Percentiles rank a stretch among this genome's conserved stretches.
Conservation (phyloP, 1,284 basidiomycete species). For the Erythrobasidium hasegawianum region DNA sequence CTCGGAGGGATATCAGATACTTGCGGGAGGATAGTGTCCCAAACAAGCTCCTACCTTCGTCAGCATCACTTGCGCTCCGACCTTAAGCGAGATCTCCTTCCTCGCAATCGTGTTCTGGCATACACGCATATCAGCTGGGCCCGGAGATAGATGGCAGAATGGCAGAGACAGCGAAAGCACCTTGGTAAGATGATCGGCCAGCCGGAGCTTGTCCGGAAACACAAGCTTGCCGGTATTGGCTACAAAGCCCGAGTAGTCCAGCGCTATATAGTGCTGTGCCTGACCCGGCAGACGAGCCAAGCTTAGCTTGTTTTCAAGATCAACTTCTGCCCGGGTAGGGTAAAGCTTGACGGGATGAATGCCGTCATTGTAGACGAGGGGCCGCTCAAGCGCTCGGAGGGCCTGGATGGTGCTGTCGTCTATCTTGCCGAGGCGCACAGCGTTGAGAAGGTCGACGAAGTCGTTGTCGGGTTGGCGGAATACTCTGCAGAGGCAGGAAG, state of each 20-base stretch:
- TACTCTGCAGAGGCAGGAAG: conserved; percentile 52
- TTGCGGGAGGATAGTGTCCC: too few relatives aligned
- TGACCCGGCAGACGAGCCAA: conserved; percentile 50
- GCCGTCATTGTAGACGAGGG: conserved; percentile 62
- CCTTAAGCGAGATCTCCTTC: conserved; percentile 57
- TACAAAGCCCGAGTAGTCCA: conserved; percentile 35
- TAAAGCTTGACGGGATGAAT: conserved; percentile 79
- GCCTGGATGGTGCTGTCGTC: conserved; percentile 57
- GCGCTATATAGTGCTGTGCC: conserved; percentile 34
- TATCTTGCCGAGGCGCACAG: conserved; percentile 78
- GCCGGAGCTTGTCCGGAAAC: too few relatives aligned
- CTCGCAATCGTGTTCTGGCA: too few relatives aligned
- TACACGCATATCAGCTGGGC: too few relatives aligned
- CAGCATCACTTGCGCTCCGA: conserved; percentile 64
- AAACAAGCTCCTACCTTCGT: conserved; percentile 72
- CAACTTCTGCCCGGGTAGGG: conserved; percentile 77
- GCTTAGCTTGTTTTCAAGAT: conserved; percentile 66
- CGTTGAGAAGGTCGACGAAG: conserved; percentile 85
- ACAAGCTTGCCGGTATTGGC: conserved; percentile 48
- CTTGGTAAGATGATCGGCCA: too few relatives aligned
- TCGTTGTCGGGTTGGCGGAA: conserved; percentile 66
- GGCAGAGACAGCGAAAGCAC: too few relatives aligned
- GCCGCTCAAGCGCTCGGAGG: conserved; percentile 62
- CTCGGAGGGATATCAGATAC: too few relatives aligned
- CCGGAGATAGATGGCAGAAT: too few relatives aligned